These are phyloP conservation scores for Bruguiera sexangula DNA, from an alignment of 345 rosid species.

Conservation along the genomic window DNA sequence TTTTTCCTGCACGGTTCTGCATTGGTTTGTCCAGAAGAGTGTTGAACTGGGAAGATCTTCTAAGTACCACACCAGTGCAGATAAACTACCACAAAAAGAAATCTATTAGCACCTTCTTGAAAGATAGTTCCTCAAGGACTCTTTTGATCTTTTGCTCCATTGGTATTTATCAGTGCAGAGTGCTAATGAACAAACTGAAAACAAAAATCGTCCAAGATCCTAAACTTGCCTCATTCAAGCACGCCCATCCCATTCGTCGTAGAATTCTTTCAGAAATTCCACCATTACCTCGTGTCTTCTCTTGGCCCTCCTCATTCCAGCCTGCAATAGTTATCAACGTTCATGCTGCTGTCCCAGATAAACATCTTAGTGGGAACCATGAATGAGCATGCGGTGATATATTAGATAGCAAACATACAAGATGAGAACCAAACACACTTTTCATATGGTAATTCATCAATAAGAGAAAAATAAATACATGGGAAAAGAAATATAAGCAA, in stretches of 20 bases:
- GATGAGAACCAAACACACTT: not conserved
- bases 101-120: not conserved
- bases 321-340: slow-evolving; percentile 38
- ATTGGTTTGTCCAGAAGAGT: too few relatives aligned
- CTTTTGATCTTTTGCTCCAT: not conserved
- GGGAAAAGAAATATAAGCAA: not conserved
- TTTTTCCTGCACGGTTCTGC: too few relatives aligned
- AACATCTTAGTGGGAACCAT: not conserved
- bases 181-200: not conserved
- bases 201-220: not conserved
- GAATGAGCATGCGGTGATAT: not conserved
- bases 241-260: slow-evolving; percentile 71
- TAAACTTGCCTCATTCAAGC: slow-evolving; percentile 33
- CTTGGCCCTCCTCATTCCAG: slow-evolving; percentile 71
- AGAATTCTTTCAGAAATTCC: slow-evolving; percentile 60
- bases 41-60: too few relatives aligned
- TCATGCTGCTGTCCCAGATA: not conserved
- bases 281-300: slow-evolving; percentile 75
- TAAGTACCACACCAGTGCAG: too few relatives aligned
- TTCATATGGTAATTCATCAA: not conserved
- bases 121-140: not conserved
- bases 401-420: not conserved
- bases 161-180: not conserved
- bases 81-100: too few relatives aligned
- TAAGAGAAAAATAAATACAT: not conserved